Conservation (phyloP, 495 filamentous ascomycete genomes). For the Pyronema omphalodes region DNA sequence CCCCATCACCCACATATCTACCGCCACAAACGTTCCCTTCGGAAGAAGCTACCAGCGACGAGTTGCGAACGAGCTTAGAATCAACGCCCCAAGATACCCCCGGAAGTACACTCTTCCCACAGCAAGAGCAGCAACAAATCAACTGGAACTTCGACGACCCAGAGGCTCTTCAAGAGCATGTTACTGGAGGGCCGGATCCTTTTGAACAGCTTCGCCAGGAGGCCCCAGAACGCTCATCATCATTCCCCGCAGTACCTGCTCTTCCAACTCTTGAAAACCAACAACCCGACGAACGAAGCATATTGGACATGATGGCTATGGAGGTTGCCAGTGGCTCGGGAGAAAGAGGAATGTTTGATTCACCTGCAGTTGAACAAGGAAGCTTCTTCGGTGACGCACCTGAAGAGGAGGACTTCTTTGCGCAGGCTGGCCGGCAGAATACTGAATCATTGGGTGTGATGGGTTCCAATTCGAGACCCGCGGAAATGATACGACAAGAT, state of each 20-base stretch:
- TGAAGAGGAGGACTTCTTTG: constrained; percentile 13
- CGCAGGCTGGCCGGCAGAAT: constrained; percentile 1
- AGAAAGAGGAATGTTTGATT: constrained; percentile 20
- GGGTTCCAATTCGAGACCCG: not conserved
- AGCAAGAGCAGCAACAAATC: constrained; percentile 16
- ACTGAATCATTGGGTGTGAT: not conserved
- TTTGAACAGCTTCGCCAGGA: constrained; percentile 36
- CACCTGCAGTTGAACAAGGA: constrained; percentile 17
- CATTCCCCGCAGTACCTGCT: constrained; percentile 38
- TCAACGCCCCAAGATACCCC: not conserved
- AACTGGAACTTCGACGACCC: constrained; percentile 39
- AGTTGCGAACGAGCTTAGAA: not conserved
- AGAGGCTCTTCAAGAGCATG: constrained; percentile 32
- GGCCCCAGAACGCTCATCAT: constrained; percentile 36
- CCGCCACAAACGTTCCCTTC: not conserved
- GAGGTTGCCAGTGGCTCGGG: constrained; percentile 16
- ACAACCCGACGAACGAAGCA: constrained; percentile 14
- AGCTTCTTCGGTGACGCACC: constrained; percentile 23
- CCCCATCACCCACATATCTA: not conserved
- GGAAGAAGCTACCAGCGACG: not conserved
- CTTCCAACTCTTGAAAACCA: not conserved
- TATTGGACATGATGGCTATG: constrained; percentile 13
- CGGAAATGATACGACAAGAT: not conserved
- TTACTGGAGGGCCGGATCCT: constrained; percentile 31
- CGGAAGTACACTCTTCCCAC: not conserved